Evolutionary conservation across 2,329 filamentous ascomycete genomes (phyloP), one percentile per base, ranked within the genome.

Genomic region (Ophiostoma montium): DNA sequence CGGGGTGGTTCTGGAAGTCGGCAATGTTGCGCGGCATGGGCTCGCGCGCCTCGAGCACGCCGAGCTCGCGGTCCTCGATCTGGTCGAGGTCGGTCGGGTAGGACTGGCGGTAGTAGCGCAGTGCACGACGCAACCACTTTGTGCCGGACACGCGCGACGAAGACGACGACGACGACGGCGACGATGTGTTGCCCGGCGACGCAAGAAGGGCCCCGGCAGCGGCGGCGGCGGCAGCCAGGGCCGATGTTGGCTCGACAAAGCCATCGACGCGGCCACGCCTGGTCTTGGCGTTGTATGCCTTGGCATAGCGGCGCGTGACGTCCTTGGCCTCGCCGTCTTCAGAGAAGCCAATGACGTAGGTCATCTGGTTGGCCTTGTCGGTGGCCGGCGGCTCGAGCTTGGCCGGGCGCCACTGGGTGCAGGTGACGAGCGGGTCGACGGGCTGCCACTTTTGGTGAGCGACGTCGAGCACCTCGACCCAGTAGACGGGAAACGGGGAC

Each of bases 361-460:
- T 75, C 66, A 98, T 76, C 49, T 69, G 75, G 57, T 95, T 96
- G 50, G 82, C 73, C 7, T 72, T 70, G 62, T 94, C 88, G 3
- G 75, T 81, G 2, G 84, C 75, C 0, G 92, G 86, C 0, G 92
- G 92, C 59, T 98, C 92, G 27, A 98, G 70, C 43, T 76, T 80
- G 30, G 72, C 74, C 0, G 86, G 78, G 52, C 84, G 88, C 61
- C 81, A 86, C 49, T 94, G 78, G 0, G 80, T 84, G 49, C 77
- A 73, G 0, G 89, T 94, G 2, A 92, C 87, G 0, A 95, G 65
- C 0, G 89, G 80, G 61, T 98, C 92, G 35, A 92, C 78, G 0
- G 87, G 76, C 49, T 95, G 77, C 92, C 92, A 98, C 68, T 87
- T 94, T 61, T 95, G 86, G 55, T 87, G 78, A 0, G 84, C 84